Evolutionary conservation across 2,329 filamentous ascomycete genomes (phyloP).

Genomic region (Pseudogymnoascus sp.): DNA sequence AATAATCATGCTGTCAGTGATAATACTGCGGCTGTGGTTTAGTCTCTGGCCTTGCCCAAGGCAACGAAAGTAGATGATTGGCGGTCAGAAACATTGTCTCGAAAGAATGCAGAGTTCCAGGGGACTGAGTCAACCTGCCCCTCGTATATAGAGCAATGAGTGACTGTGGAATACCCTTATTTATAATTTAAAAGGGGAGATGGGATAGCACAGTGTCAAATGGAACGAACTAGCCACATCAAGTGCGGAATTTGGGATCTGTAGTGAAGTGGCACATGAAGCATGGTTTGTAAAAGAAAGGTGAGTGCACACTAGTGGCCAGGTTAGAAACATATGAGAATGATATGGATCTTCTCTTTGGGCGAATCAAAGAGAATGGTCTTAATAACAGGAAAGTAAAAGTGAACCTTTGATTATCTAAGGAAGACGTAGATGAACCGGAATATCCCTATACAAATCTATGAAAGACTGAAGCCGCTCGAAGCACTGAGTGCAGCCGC

Average conservation of each 20-base stretch:
- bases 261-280: background rate
- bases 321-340: background rate
- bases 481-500: background rate
- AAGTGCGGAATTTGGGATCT: background rate
- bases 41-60: background rate
- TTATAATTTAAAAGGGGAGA: background rate
- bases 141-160: background rate
- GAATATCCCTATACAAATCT: background rate
- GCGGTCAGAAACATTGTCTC: background rate
- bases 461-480: background rate
- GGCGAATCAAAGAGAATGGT: background rate
- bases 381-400: background rate
- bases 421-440: background rate
- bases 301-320: background rate
- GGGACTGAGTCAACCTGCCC: background rate
- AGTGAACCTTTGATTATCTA: background rate
- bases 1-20: background rate
- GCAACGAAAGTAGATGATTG: background rate
- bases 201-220: background rate
- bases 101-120: background rate
- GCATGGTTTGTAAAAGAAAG: background rate
- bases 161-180: background rate
- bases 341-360: no score
- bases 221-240: background rate
- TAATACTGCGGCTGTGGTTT: background rate